Conservation (phyloP, 306 rosid species). For the Mimosa bimucronata region DNA sequence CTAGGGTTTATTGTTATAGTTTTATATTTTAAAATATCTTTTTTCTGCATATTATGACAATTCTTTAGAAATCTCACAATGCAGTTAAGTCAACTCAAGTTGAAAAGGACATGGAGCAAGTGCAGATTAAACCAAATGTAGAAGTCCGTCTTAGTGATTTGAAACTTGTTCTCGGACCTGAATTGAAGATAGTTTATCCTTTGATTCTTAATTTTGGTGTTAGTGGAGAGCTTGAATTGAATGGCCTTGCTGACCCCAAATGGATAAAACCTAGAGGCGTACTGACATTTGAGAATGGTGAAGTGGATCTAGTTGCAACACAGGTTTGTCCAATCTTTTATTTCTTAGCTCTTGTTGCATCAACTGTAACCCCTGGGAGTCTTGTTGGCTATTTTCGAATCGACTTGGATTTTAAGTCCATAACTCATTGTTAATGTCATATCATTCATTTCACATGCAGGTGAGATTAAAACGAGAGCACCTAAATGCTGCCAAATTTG, state of each 20-base stretch:
- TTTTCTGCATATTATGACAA: conserved; percentile 21
- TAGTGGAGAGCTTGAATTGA: conserved; percentile 89
- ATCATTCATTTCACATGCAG: conserved; percentile 52
- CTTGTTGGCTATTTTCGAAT: conserved; percentile 13
- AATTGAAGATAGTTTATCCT: conserved; percentile 90
- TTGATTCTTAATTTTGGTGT: conserved; percentile 88
- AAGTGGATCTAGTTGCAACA: conserved; percentile 91
- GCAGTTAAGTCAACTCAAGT: conserved; percentile 63
- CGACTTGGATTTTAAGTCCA: conserved; percentile 27
- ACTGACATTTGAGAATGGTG: conserved; percentile 90
- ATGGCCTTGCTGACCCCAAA: conserved; percentile 88
- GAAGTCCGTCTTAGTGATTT: conserved; percentile 82
- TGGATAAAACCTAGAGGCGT: conserved; percentile 85
- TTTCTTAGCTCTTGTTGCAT: conserved; percentile 16
- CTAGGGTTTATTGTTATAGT: neutral
- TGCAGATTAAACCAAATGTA: conserved; percentile 70
- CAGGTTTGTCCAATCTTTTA: conserved; percentile 60
- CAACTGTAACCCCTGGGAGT: conserved; percentile 9
- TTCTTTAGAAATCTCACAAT: conserved; percentile 33
- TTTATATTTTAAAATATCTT: conserved; percentile 3
- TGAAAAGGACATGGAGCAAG: conserved; percentile 67
- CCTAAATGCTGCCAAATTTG: conserved; percentile 82
- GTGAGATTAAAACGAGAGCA: conserved; percentile 93
- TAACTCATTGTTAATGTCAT: conserved; percentile 26
- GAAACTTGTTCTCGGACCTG: conserved; percentile 92